Evolutionary conservation across 352 stramenopile species (phyloP).

Genomic region (Phytophthora pluvialis): DNA sequence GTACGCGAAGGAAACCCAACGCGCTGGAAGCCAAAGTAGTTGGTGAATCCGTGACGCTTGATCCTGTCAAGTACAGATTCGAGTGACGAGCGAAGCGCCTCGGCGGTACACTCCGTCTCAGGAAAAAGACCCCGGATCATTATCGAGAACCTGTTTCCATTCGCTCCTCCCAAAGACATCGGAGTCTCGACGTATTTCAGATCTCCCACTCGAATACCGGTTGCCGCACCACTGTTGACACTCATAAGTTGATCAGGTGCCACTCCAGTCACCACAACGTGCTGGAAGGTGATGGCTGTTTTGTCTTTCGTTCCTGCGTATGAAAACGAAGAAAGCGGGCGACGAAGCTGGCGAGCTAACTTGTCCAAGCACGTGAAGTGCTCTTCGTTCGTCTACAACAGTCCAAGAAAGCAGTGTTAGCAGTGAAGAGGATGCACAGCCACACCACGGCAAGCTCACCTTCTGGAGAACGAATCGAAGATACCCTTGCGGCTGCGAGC

Average conservation of each 20-base stretch:
- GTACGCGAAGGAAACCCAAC: slow-evolving; percentile 55
- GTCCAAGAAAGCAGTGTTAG: slow-evolving; percentile 1
- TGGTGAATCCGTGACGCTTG: slow-evolving; percentile 57
- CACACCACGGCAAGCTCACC: slow-evolving; percentile 30
- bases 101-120: slow-evolving; percentile 6
- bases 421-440: not conserved
- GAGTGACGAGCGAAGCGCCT: slow-evolving; percentile 24
- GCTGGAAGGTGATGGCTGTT: slow-evolving; percentile 68
- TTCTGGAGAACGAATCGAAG: slow-evolving; percentile 78
- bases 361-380: slow-evolving; percentile 78
- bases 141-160: slow-evolving; percentile 77
- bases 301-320: slow-evolving; percentile 85
- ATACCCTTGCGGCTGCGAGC: slow-evolving; percentile 50
- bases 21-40: slow-evolving; percentile 88
- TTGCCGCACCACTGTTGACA: slow-evolving; percentile 34
- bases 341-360: slow-evolving; percentile 47
- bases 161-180: slow-evolving; percentile 58
- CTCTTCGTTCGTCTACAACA: slow-evolving; percentile 64
- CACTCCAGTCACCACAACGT: slow-evolving; percentile 62
- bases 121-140: slow-evolving; percentile 45
- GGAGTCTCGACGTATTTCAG: slow-evolving; percentile 57
- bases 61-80: slow-evolving; percentile 39
- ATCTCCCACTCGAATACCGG: slow-evolving; percentile 49
- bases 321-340: slow-evolving; percentile 60
- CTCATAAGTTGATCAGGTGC: slow-evolving; percentile 47